Evolutionary conservation across 768 basidiomycete genomes (phyloP).

Genomic region (Crucibulum laeve): DNA sequence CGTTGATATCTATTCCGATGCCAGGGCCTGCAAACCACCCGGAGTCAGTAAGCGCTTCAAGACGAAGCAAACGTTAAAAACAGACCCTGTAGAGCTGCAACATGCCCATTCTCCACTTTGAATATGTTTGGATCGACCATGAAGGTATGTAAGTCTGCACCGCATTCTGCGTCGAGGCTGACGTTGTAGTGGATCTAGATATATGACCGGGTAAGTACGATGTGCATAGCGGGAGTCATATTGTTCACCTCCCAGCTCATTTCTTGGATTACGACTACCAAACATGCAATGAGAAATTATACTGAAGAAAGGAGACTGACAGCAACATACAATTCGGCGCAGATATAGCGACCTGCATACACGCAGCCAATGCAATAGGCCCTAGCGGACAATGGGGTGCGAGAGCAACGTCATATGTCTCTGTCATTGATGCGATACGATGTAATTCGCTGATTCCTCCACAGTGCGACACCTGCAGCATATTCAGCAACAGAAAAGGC

Average conservation of each 20-base stretch:
- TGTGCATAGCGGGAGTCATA: background rate
- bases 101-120: slow-evolving; percentile 45
- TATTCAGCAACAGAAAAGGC: background rate
- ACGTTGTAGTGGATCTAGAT: slow-evolving; percentile 62
- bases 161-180: slow-evolving; percentile 11
- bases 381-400: slow-evolving; percentile 74
- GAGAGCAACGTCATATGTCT: slow-evolving; percentile 68
- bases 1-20: slow-evolving; percentile 60
- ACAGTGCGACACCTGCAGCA: slow-evolving; percentile 46
- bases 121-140: slow-evolving; percentile 49
- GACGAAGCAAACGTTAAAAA: slow-evolving; percentile 3
- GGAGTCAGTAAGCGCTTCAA: background rate
- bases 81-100: slow-evolving; percentile 38
- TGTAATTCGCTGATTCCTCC: slow-evolving; percentile 58
- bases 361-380: slow-evolving; percentile 68
- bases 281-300: slow-evolving; percentile 4
- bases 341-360: slow-evolving; percentile 56
- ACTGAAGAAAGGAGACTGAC: slow-evolving; percentile 1
- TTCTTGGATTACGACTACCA: slow-evolving; percentile 55
- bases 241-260: slow-evolving; percentile 53
- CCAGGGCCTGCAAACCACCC: slow-evolving; percentile 38
- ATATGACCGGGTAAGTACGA: background rate
- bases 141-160: slow-evolving; percentile 60
- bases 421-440: slow-evolving; percentile 53
- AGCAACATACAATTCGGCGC: slow-evolving; percentile 51